These are phyloP conservation scores for Rhodotorula sp. DNA, from an alignment of 1,284 basidiomycete genomes.

Conservation along the genomic window DNA sequence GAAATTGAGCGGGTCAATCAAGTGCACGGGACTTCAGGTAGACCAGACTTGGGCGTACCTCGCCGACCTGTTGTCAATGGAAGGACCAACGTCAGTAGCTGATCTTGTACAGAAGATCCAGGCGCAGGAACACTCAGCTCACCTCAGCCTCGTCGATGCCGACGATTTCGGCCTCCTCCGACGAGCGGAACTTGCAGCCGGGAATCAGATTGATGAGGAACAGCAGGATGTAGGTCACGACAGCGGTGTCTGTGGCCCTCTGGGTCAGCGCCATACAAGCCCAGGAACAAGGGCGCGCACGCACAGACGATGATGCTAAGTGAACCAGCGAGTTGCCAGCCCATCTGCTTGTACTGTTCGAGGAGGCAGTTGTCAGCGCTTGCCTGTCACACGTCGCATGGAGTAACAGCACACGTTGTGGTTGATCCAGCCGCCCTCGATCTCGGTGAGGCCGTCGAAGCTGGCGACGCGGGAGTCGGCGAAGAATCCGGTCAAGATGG, in stretches of 20 bases:
- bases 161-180: conserved; percentile 81
- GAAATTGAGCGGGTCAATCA: not conserved
- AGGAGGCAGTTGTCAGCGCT: conserved; percentile 58
- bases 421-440: conserved; percentile 80
- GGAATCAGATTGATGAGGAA: conserved; percentile 93
- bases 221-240: conserved; percentile 67
- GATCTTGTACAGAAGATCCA: not conserved
- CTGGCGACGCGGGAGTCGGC: conserved; percentile 81
- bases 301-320: conserved; percentile 72
- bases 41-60: not conserved
- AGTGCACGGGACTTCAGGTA: not conserved
- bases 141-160: conserved; percentile 91
- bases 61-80: not conserved
- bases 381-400: no score
- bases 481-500: conserved; percentile 50
- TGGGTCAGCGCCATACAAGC: no score
- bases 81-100: not conserved
- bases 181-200: conserved; percentile 70
- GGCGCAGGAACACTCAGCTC: conserved; percentile 54
- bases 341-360: conserved; percentile 47
- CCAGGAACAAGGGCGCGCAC: conserved; percentile 43
- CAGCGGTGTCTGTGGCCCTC: conserved; percentile 51
- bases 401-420: conserved; percentile 55
- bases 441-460: conserved; percentile 72
- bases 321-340: conserved; percentile 81